A percentile compares a stretch with the other conserved stretches of the same genome.
Conservation (phyloP, 192 early-diverging fungal species). For the Backusella circina region DNA sequence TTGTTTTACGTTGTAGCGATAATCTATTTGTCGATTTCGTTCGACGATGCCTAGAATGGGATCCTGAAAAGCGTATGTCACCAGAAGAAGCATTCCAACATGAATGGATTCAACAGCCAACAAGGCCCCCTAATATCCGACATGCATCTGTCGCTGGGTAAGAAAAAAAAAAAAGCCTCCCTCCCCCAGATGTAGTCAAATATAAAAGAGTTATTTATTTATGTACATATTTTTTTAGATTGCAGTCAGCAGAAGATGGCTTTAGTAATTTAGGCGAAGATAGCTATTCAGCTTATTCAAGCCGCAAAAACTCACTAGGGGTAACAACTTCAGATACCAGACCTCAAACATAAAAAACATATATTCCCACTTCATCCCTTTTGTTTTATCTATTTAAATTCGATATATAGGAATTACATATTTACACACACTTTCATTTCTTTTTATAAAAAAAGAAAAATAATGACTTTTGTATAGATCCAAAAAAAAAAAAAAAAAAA, state of each 20-base stretch:
- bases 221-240: neutral
- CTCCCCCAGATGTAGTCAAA: neutral
- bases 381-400: neutral
- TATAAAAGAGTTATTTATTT: neutral
- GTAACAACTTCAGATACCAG: neutral
- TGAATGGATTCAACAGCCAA: conserved; percentile 60
- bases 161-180: neutral
- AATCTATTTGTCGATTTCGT: conserved; percentile 86
- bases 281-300: neutral
- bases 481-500: neutral
- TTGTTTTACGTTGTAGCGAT: conserved; percentile 74
- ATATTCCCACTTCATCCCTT: neutral
- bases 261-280: neutral
- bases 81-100: conserved; percentile 84
- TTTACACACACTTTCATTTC: neutral
- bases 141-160: neutral
- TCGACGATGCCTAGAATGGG: conserved; percentile 80
- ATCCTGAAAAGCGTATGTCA: conserved; percentile 81
- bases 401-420: neutral
- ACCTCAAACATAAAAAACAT: neutral
- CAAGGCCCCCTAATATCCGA: neutral
- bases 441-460: neutral
- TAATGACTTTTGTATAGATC: too few species aligned
- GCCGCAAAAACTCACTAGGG: neutral
- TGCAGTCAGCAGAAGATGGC: neutral